Evolutionary conservation across 495 filamentous ascomycete genomes (phyloP).

Genomic region (Trichoderma orchidacearum): DNA sequence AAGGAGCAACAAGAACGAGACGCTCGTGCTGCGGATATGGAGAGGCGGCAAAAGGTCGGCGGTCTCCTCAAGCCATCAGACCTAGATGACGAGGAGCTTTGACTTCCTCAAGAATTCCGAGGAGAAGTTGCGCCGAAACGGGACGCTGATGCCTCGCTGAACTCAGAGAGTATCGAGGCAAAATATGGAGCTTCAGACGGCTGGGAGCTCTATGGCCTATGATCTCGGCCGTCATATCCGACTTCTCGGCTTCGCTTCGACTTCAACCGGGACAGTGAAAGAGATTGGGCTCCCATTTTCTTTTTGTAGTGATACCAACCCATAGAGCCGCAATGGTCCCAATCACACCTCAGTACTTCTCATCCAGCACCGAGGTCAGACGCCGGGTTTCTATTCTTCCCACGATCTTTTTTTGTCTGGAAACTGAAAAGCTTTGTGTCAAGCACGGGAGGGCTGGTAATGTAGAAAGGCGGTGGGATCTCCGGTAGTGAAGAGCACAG

Average conservation of each 20-base stretch:
- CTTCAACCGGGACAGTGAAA: background rate
- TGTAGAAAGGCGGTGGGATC: background rate
- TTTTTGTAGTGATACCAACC: slow-evolving; percentile 4
- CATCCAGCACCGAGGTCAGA: background rate
- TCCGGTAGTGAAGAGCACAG: background rate
- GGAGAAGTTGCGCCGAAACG: slow-evolving; percentile 37
- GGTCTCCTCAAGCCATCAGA: slow-evolving; percentile 87
- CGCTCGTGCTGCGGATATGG: slow-evolving; percentile 66
- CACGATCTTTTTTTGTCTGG: background rate
- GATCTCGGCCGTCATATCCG: background rate
- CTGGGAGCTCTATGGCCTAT: slow-evolving; percentile 40
- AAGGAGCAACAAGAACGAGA: slow-evolving; percentile 73
- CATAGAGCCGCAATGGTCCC: background rate
- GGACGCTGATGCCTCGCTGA: slow-evolving; percentile 8
- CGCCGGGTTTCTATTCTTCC: background rate
- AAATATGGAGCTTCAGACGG: slow-evolving; percentile 27
- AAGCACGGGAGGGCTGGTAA: background rate
- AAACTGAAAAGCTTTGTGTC: background rate
- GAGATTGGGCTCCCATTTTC: background rate
- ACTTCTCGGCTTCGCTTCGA: background rate
- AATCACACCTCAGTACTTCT: background rate
- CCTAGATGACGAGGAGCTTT: slow-evolving; percentile 80
- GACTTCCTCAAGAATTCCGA: slow-evolving; percentile 59
- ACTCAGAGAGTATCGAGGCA: background rate
- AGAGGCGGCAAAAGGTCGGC: slow-evolving; percentile 81